phyloP scores from a whole-genome alignment of 441 rosid species.

The Brassica balearica region DNA sequence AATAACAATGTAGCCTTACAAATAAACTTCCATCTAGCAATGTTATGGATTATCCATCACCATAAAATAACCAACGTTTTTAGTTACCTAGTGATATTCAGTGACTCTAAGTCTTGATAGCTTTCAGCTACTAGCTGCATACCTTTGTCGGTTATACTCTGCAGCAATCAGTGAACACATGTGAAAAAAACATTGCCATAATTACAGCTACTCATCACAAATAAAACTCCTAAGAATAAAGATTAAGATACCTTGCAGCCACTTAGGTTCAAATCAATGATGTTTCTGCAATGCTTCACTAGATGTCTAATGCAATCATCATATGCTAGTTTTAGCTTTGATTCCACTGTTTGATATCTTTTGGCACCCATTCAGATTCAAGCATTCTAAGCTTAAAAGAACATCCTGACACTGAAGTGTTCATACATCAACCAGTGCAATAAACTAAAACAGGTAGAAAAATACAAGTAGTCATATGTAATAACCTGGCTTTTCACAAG shows the following conservation, averaged over 20 bases:
- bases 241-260: constrained; percentile 79
- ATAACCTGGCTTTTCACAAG: too few species aligned
- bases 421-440: too few species aligned
- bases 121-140: constrained; percentile 73
- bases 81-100: constrained; percentile 80
- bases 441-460: too few species aligned
- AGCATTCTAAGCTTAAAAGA: too few species aligned
- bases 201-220: constrained; percentile 21
- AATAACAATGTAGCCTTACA: background rate
- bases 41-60: constrained; percentile 22
- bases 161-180: constrained; percentile 44
- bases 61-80: background rate
- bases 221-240: too few species aligned
- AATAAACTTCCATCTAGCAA: constrained; percentile 28
- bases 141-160: constrained; percentile 77
- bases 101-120: constrained; percentile 65
- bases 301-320: constrained; percentile 68
- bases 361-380: too few species aligned
- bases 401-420: too few species aligned
- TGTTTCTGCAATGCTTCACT: constrained; percentile 66
- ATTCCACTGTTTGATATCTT: too few species aligned
- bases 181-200: constrained; percentile 11
- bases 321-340: too few species aligned
- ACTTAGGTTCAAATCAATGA: constrained; percentile 81
- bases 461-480: too few species aligned